Conservation (phyloP, 2,329 filamentous ascomycete genomes). For the Parastagonospora nodorum region DNA sequence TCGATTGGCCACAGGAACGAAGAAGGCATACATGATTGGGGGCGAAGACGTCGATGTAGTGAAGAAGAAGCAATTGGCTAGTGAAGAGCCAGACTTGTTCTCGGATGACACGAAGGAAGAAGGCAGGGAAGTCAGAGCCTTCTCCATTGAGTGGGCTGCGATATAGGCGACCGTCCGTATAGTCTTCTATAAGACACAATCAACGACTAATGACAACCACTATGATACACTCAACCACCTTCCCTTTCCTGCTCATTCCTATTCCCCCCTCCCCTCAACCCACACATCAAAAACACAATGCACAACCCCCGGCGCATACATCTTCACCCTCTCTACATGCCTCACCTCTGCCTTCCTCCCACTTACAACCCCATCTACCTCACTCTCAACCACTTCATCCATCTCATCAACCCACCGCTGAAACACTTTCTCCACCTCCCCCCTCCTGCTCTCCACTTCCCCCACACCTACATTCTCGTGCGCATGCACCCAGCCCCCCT, state of each 20-base stretch:
- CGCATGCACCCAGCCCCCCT: slow-evolving; percentile 63
- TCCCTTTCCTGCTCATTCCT: neutral
- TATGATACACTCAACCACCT: no score
- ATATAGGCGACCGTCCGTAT: slow-evolving; percentile 66
- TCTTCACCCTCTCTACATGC: slow-evolving; percentile 60
- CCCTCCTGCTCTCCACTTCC: slow-evolving; percentile 29
- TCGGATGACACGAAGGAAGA: slow-evolving; percentile 25
- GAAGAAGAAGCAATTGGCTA: neutral
- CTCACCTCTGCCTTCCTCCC: slow-evolving; percentile 48
- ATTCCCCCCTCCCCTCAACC: slow-evolving; percentile 1
- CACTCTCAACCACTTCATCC: neutral
- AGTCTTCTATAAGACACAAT: neutral
- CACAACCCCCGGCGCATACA: slow-evolving; percentile 65
- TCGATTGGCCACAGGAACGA: slow-evolving; percentile 88
- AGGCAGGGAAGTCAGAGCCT: slow-evolving; percentile 64
- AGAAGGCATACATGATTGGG: slow-evolving; percentile 91
- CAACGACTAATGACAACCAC: no score
- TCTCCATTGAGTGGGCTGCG: slow-evolving; percentile 91
- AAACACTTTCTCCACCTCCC: slow-evolving; percentile 50
- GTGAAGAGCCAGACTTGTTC: neutral
- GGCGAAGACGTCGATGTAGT: slow-evolving; percentile 54
- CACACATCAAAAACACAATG: slow-evolving; percentile 65
- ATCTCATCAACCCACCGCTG: slow-evolving; percentile 38
- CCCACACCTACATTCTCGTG: slow-evolving; percentile 62
- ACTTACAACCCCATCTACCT: neutral